Percentiles rank a stretch among this genome's conserved stretches.
phyloP scores from a whole-genome alignment of 164 flowering plant genomes.

The Dillenia turbinata region DNA sequence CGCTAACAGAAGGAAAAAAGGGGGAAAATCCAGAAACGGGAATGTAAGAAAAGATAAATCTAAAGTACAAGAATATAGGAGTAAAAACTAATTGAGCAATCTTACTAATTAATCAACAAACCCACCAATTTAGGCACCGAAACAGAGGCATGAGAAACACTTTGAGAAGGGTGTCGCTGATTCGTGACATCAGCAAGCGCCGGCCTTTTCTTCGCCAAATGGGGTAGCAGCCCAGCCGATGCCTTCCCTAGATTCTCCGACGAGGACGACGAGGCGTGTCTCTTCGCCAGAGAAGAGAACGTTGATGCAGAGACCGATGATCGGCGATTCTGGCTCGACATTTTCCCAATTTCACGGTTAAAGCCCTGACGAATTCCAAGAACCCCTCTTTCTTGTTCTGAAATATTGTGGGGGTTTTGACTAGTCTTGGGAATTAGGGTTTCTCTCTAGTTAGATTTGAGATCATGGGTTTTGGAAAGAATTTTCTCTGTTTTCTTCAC shows the following conservation, averaged over 20 bases:
- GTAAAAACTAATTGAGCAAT: too few species aligned
- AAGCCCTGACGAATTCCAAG: not conserved
- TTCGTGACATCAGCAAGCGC: conserved; percentile 49
- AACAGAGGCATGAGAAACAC: conserved; percentile 11
- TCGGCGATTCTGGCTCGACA: conserved; percentile 37
- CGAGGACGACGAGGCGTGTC: conserved; percentile 19
- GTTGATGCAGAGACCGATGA: conserved; percentile 26
- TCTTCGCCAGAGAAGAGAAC: conserved; percentile 33
- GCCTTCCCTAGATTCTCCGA: conserved; percentile 26
- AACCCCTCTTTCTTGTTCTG: conserved; percentile 3
- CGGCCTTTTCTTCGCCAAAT: conserved; percentile 16
- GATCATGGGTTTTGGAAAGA: too few species aligned
- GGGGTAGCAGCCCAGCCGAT: conserved; percentile 8
- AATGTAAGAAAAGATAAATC: too few species aligned
- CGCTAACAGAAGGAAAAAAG: too few species aligned
- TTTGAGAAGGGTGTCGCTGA: conserved; percentile 20
- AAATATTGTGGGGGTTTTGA: not conserved
- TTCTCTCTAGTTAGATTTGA: too few species aligned
- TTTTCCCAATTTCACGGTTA: not conserved
- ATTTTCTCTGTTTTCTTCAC: too few species aligned
- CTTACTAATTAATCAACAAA: not conserved
- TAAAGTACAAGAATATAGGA: too few species aligned
- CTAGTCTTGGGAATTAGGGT: too few species aligned
- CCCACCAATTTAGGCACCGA: conserved; percentile 32
- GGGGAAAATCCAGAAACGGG: too few species aligned